These are phyloP conservation scores for Lodderomyces margitis DNA, from an alignment of 1,139 yeast species.

Conservation along the genomic window DNA sequence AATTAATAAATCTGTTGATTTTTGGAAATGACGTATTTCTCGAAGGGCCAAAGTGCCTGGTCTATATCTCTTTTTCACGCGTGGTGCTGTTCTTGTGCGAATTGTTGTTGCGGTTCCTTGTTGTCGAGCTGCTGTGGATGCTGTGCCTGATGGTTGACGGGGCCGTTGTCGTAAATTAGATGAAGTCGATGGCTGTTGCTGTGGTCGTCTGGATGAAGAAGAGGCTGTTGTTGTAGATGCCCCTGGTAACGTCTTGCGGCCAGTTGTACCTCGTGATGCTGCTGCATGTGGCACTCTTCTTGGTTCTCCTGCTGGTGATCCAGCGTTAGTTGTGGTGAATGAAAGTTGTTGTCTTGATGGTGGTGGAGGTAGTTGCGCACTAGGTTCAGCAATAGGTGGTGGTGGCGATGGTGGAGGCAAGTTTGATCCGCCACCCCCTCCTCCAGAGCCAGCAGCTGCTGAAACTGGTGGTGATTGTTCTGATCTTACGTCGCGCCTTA, in stretches of 20 bases:
- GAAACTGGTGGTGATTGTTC: background rate
- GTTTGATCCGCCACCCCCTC: slow-evolving; percentile 1
- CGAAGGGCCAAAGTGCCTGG: slow-evolving; percentile 77
- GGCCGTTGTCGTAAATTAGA: slow-evolving; percentile 3
- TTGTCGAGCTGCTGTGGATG: background rate
- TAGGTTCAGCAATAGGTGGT: slow-evolving; percentile 1
- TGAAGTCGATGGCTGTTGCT: background rate
- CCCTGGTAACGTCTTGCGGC: slow-evolving; percentile 6
- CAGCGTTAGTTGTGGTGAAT: background rate
- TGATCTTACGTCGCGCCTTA: background rate
- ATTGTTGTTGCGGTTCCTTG: background rate
- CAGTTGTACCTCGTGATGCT: slow-evolving; percentile 2
- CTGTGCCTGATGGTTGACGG: background rate
- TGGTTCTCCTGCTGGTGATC: slow-evolving; percentile 5
- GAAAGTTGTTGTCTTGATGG: slow-evolving; percentile 3
- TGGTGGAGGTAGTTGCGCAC: slow-evolving; percentile 2
- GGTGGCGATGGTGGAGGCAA: slow-evolving; percentile 3
- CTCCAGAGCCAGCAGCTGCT: slow-evolving; percentile 1
- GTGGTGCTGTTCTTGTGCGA: slow-evolving; percentile 5
- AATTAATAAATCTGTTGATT: slow-evolving; percentile 71
- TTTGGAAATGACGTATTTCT: slow-evolving; percentile 79
- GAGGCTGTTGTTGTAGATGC: background rate
- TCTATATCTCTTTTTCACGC: slow-evolving; percentile 49
- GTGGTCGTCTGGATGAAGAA: background rate
- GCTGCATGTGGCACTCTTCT: background rate